Base-by-base conservation (phyloP, 768 basidiomycete genomes). In the Suillus lakei region DNA sequence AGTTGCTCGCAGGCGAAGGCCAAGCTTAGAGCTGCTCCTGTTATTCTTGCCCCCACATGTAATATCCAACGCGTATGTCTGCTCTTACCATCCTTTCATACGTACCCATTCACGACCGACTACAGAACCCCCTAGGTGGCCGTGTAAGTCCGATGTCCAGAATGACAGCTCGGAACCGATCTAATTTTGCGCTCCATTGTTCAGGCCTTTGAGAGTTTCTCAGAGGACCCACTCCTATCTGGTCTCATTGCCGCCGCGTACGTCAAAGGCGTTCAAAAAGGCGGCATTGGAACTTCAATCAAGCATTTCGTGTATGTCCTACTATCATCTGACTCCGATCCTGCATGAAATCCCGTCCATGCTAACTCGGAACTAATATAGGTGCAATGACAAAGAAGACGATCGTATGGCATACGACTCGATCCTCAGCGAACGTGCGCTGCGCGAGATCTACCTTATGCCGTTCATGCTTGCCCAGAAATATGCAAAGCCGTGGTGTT, bases 331-430 rank as follows among this genome's bases (percentile, higher is more conserved):
- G 1, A 32, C 12, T 30, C 15, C 50, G 36, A 9, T 36, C n/a
- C 15, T 15, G 15, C 23, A 53, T 67, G 8, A 66, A 58, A 26
- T 12, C 18, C 8, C 26, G 34, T 32, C 21, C 58, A 41, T 53
- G 18, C 43, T 46, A 15, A 26, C 32, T 34, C 4, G 44, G 64
- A 68, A n/a, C 46, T 63, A 51, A 26, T 12, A 21, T 64, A 89
- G 88, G 23, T 87, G 85, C 28, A 95, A 94, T 70, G 93, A 95
- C 79, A 92, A 93, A 75, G 92, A 94, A 73, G 84, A 92, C 67
- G 91, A 91, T 69, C 84, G 90, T 12, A 83, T 86, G 76, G 89
- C 77, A 32, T 91, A 87, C 68, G 80, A 87, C 71, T 80, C 79
- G 44, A 74, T 86, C 66, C 74, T 86, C 68, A 78, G 80, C 63